phyloP scores from a whole-genome alignment of 1,139 yeast species.

The Geotrichum cucujoidarum region DNA sequence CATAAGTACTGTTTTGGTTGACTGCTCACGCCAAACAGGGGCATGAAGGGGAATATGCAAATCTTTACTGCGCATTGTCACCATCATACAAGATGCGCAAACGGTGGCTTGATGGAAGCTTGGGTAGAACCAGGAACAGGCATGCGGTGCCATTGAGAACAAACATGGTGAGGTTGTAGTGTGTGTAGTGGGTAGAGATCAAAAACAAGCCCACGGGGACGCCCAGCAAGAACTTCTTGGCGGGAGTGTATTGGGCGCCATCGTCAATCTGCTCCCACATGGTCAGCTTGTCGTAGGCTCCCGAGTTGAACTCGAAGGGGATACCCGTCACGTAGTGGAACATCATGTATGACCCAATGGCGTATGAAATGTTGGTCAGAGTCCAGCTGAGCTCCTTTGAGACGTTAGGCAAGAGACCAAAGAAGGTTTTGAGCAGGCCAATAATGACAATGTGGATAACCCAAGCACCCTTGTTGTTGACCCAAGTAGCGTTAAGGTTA shows the following conservation, averaged over 20 bases:
- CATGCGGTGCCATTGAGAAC: slow-evolving; percentile 77
- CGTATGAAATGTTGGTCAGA: slow-evolving; percentile 81
- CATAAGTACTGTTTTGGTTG: too few relatives aligned
- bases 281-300: slow-evolving; percentile 91
- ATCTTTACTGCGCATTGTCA: too few relatives aligned
- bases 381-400: slow-evolving; percentile 91
- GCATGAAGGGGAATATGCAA: too few relatives aligned
- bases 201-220: slow-evolving; percentile 87
- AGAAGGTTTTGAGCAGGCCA: slow-evolving; percentile 63
- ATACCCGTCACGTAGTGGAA: slow-evolving; percentile 95
- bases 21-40: too few relatives aligned
- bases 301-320: slow-evolving; percentile 93
- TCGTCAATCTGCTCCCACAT: slow-evolving; percentile 99
- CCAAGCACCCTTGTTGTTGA: slow-evolving; percentile 92
- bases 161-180: slow-evolving; percentile 75
- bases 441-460: slow-evolving; percentile 82
- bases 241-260: slow-evolving; percentile 95
- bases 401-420: slow-evolving; percentile 69
- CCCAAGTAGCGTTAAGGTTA: slow-evolving; percentile 94
- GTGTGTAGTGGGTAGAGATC: slow-evolving; percentile 84
- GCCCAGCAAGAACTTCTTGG: slow-evolving; percentile 83
- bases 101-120: slow-evolving; percentile 56
- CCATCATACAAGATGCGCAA: slow-evolving; percentile 34
- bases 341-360: slow-evolving; percentile 90
- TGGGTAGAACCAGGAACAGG: slow-evolving; percentile 78